Conservation (phyloP, 257 asterid species). For the Voacanga thouarsii region DNA sequence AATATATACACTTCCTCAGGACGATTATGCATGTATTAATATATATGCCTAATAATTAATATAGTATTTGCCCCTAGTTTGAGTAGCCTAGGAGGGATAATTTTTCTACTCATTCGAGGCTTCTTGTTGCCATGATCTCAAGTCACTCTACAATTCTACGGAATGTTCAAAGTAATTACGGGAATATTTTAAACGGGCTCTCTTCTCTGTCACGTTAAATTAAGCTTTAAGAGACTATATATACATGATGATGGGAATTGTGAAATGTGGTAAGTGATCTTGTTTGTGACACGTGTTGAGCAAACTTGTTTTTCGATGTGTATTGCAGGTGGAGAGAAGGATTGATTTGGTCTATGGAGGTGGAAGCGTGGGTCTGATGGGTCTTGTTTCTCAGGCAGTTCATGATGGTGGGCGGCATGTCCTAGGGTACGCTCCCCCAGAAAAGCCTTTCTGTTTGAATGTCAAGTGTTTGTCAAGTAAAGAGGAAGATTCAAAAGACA, state of each 20-base stretch:
- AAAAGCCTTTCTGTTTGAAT: conserved; percentile 1
- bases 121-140: conserved; percentile 8
- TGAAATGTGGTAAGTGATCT: conserved; percentile 4
- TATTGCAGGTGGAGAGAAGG: conserved; percentile 76
- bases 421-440: conserved; percentile 57
- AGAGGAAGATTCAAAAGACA: conserved; percentile 26
- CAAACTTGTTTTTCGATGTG: conserved; percentile 24
- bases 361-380: conserved; percentile 99
- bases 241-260: conserved; percentile 1
- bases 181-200: not conserved
- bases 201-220: not conserved
- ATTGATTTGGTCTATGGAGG: conserved; percentile 99
- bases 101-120: not conserved
- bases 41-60: conserved; percentile 29
- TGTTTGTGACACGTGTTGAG: conserved; percentile 36
- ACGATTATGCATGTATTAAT: not conserved
- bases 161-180: no score
- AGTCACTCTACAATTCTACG: not conserved
- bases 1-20: not conserved
- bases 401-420: conserved; percentile 99
- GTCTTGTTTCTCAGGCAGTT: conserved; percentile 99
- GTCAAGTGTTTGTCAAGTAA: conserved; percentile 17
- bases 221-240: not conserved
- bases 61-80: conserved; percentile 10
- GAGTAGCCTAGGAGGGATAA: not conserved